A percentile compares a stretch with the other conserved stretches of the same genome.
These are phyloP conservation scores for Globisporangium splendens DNA, from an alignment of 352 stramenopile species.

Conservation along the genomic window DNA sequence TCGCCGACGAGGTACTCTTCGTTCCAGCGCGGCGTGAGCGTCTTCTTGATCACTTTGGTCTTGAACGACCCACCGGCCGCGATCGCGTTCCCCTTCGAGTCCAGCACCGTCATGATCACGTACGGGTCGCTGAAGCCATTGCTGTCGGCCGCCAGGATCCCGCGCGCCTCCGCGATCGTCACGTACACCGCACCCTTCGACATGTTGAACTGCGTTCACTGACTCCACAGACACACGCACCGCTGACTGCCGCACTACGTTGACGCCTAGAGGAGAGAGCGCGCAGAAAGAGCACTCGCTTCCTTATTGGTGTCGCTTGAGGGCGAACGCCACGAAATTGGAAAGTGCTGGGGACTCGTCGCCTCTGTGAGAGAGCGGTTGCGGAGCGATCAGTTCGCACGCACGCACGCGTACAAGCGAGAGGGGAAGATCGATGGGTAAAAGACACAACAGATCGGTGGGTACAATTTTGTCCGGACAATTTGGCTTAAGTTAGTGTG, in stretches of 20 bases:
- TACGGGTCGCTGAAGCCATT: slow-evolving; percentile 73
- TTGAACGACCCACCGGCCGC: slow-evolving; percentile 50
- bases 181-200: slow-evolving; percentile 25
- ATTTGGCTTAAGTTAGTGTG: neutral
- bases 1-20: slow-evolving; percentile 63
- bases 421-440: too few species aligned
- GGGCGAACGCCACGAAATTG: neutral
- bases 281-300: too few species aligned
- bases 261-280: neutral
- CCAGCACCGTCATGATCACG: slow-evolving; percentile 65
- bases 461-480: neutral
- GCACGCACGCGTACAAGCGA: too few species aligned
- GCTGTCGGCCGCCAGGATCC: slow-evolving; percentile 61
- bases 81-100: slow-evolving; percentile 45
- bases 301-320: neutral
- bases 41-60: slow-evolving; percentile 70
- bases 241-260: neutral
- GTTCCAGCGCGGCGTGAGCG: slow-evolving; percentile 54
- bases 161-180: slow-evolving; percentile 56
- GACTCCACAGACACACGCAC: neutral
- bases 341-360: neutral
- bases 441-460: neutral
- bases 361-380: neutral
- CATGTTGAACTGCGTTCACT: slow-evolving; percentile 1
- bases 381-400: too few species aligned